phyloP scores from a whole-genome alignment of 2,329 filamentous ascomycete species.

The Colletotrichum kahawae region DNA sequence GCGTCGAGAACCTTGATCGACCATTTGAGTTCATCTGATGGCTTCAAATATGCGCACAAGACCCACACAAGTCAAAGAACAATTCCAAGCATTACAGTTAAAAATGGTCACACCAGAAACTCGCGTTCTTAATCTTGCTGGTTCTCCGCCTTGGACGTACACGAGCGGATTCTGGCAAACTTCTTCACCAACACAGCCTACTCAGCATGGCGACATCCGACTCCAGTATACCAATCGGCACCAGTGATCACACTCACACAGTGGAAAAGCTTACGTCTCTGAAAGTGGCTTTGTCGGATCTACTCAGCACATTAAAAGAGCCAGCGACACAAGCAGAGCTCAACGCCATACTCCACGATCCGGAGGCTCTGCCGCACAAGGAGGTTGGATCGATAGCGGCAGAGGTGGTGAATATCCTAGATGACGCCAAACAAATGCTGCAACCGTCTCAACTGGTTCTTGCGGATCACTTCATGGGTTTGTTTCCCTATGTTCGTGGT shows the following conservation, averaged over 20 bases:
- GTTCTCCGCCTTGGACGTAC: not conserved
- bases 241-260: not conserved
- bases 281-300: not conserved
- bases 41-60: not conserved
- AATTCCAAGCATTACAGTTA: not conserved
- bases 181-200: not conserved
- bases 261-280: not conserved
- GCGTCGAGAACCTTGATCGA: not conserved
- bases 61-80: not conserved
- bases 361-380: not conserved
- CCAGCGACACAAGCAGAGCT: not conserved
- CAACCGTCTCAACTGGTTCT: conserved; percentile 22
- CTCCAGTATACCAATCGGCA: not conserved
- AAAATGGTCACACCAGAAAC: not conserved
- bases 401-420: not conserved
- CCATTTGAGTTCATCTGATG: not conserved
- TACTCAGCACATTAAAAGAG: not conserved
- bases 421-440: conserved; percentile 8
- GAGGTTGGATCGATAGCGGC: not conserved
- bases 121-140: not conserved
- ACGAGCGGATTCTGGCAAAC: not conserved
- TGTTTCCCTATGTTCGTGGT: not conserved
- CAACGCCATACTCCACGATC: not conserved
- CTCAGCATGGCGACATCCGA: not conserved
- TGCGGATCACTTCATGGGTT: conserved; percentile 27